A percentile compares a stretch with the other conserved stretches of the same genome.
These are phyloP conservation scores for Aspergillus indologenus DNA, from an alignment of 495 filamentous ascomycete species.

Conservation along the genomic window DNA sequence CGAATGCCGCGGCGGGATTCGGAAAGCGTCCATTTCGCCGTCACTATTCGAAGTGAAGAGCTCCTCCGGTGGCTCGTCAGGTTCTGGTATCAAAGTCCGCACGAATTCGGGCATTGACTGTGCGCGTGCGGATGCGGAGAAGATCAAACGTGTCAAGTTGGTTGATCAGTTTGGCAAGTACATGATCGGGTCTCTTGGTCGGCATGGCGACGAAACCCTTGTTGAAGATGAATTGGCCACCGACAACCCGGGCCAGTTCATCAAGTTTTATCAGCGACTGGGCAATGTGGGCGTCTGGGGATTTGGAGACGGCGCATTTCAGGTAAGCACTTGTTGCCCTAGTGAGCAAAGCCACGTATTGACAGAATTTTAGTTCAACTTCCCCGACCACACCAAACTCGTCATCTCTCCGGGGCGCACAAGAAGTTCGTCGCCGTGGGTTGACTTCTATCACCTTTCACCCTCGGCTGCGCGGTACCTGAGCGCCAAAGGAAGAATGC, in stretches of 20 bases:
- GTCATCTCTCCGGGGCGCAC: slow-evolving; percentile 71
- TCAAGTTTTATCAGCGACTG: slow-evolving; percentile 85
- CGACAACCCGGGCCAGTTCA: slow-evolving; percentile 54
- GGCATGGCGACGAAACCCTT: slow-evolving; percentile 44
- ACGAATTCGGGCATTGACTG: slow-evolving; percentile 51
- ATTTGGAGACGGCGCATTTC: slow-evolving; percentile 82
- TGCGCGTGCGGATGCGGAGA: slow-evolving; percentile 59
- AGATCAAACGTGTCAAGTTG: slow-evolving; percentile 69
- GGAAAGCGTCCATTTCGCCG: slow-evolving; percentile 57
- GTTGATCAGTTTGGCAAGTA: slow-evolving; percentile 95
- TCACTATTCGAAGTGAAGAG: slow-evolving; percentile 50
- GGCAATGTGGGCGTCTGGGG: slow-evolving; percentile 88
- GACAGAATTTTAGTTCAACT: slow-evolving; percentile 70
- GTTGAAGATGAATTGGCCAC: slow-evolving; percentile 27
- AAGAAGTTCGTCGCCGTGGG: slow-evolving; percentile 53
- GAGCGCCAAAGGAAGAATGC: slow-evolving; percentile 57
- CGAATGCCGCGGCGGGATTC: slow-evolving; percentile 53
- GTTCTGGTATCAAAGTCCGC: slow-evolving; percentile 41
- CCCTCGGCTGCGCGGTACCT: slow-evolving; percentile 63
- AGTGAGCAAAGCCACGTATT: slow-evolving; percentile 2
- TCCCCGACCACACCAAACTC: slow-evolving; percentile 95
- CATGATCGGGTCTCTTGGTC: slow-evolving; percentile 66
- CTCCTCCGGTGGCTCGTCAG: slow-evolving; percentile 16
- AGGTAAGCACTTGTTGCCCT: slow-evolving; percentile 47
- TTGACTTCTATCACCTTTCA: slow-evolving; percentile 82